These are phyloP conservation scores for Boechera stricta DNA, from an alignment of 345 rosid species.

Conservation along the genomic window DNA sequence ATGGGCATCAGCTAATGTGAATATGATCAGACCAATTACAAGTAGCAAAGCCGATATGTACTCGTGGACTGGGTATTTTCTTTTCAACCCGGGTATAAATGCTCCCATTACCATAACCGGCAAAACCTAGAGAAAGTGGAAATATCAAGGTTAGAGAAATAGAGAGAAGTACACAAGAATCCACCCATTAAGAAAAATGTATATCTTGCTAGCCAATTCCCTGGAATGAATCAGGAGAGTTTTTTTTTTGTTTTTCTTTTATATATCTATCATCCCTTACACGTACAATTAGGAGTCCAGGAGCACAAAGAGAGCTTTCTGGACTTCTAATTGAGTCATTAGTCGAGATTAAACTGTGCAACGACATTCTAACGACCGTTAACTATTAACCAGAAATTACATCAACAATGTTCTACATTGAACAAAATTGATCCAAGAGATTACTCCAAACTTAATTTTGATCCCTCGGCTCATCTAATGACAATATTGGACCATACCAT, in stretches of 20 bases:
- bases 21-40: constrained; percentile 72
- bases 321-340: too few species aligned
- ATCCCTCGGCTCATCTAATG: neutral
- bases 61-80: constrained; percentile 77
- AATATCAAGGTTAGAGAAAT: neutral
- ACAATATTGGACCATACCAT: neutral
- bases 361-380: too few species aligned
- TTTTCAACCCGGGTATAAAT: constrained; percentile 80
- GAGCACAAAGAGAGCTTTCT: too few species aligned
- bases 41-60: constrained; percentile 79
- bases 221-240: too few species aligned
- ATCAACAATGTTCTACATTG: neutral
- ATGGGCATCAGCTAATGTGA: constrained; percentile 86
- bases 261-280: too few species aligned
- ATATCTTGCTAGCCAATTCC: too few species aligned
- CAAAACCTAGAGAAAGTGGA: constrained; percentile 54
- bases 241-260: too few species aligned
- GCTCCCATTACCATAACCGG: constrained; percentile 95
- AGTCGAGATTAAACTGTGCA: too few species aligned
- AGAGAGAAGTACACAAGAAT: neutral
- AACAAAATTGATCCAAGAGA: neutral
- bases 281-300: too few species aligned
- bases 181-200: neutral
- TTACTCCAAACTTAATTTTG: neutral
- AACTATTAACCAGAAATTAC: too few species aligned